phyloP scores from a whole-genome alignment of 495 filamentous ascomycete species.

The Bacidia gigantensis region DNA sequence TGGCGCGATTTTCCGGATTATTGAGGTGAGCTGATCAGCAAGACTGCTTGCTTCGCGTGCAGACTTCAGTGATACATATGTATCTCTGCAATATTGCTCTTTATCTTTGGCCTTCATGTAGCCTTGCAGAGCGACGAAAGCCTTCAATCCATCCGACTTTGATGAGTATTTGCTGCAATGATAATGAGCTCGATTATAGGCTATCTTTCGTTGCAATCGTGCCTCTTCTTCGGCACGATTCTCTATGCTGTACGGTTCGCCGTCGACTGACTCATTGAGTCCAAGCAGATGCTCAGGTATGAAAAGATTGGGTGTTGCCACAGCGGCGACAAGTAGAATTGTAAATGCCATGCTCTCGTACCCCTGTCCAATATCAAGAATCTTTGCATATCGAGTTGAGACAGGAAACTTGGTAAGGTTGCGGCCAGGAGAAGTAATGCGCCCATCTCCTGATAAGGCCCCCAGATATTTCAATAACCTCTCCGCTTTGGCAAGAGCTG shows the following conservation, averaged over 20 bases:
- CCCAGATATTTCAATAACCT: constrained; percentile 65
- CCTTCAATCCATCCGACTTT: constrained; percentile 77
- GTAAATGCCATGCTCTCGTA: constrained; percentile 76
- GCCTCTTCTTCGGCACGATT: constrained; percentile 55
- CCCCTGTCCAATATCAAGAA: constrained; percentile 73
- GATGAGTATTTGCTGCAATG: constrained; percentile 71
- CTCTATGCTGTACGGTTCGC: constrained; percentile 46
- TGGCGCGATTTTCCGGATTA: constrained; percentile 62
- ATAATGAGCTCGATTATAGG: constrained; percentile 62
- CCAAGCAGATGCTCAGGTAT: constrained; percentile 71
- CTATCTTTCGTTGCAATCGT: constrained; percentile 48
- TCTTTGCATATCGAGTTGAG: constrained; percentile 79
- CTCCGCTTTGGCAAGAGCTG: constrained; percentile 72
- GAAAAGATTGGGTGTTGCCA: constrained; percentile 81
- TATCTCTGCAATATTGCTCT: constrained; percentile 59
- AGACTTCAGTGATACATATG: constrained; percentile 74
- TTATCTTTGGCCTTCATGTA: constrained; percentile 63
- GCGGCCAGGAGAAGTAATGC: constrained; percentile 60
- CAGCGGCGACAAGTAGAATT: constrained; percentile 72
- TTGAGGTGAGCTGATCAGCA: constrained; percentile 64
- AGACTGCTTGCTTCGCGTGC: constrained; percentile 78
- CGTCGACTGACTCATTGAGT: constrained; percentile 28
- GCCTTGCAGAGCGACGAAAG: constrained; percentile 68
- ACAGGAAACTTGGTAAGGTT: constrained; percentile 81
- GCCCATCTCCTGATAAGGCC: constrained; percentile 51